Evolutionary conservation across 2,329 filamentous ascomycete species (phyloP).

Genomic region (Clarireedia paspali): DNA sequence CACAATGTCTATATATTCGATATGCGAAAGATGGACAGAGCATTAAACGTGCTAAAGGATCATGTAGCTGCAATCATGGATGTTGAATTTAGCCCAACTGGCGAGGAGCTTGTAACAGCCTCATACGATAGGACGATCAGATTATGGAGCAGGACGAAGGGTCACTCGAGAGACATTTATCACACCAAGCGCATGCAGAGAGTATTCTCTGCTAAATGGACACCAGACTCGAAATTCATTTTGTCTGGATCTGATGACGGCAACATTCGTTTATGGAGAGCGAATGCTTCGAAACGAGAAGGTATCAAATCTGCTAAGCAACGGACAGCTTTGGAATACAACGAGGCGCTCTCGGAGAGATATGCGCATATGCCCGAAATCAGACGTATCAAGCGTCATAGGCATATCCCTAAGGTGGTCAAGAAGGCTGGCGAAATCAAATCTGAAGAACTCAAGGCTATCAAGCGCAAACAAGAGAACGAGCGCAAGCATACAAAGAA

Average conservation of each 20-base stretch:
- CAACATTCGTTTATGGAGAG: slow-evolving; percentile 83
- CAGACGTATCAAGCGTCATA: slow-evolving; percentile 78
- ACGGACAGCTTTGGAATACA: slow-evolving; percentile 85
- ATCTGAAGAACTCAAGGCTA: slow-evolving; percentile 73
- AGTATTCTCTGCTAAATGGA: slow-evolving; percentile 78
- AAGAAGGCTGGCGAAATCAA: slow-evolving; percentile 98
- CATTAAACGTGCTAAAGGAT: slow-evolving; percentile 82
- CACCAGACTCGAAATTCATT: slow-evolving; percentile 82
- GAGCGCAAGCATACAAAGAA: slow-evolving; percentile 86
- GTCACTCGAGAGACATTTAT: slow-evolving; percentile 87
- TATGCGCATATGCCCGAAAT: slow-evolving; percentile 97
- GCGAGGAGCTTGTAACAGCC: slow-evolving; percentile 85
- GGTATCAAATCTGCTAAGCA: slow-evolving; percentile 82
- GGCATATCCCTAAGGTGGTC: slow-evolving; percentile 84
- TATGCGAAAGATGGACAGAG: slow-evolving; percentile 81
- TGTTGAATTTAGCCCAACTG: slow-evolving; percentile 89
- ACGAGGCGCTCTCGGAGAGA: slow-evolving; percentile 71
- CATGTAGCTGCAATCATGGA: slow-evolving; percentile 92
- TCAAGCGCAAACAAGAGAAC: slow-evolving; percentile 91
- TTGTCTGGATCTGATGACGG: slow-evolving; percentile 91
- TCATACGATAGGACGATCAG: slow-evolving; percentile 84
- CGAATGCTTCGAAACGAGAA: slow-evolving; percentile 73
- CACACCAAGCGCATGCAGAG: slow-evolving; percentile 98
- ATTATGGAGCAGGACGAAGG: slow-evolving; percentile 71
- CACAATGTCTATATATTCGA: slow-evolving; percentile 64